Percentiles rank a stretch among this genome's conserved stretches.
Evolutionary conservation across 139 green algal genomes (phyloP).

Genomic region (Coelastrella sp.): DNA sequence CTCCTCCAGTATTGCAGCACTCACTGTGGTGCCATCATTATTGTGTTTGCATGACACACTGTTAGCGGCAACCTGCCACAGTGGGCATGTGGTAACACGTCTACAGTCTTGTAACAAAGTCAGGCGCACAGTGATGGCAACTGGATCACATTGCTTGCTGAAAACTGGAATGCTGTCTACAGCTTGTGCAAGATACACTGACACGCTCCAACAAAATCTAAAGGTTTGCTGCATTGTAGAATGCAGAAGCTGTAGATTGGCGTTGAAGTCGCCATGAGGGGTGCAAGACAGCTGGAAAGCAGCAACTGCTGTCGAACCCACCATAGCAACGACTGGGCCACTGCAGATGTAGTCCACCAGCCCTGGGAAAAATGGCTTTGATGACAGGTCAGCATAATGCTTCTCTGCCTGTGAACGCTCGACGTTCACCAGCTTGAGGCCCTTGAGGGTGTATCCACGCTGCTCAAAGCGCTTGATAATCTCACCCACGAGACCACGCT

Average conservation of each 20-base stretch:
- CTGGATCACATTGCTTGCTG: no score
- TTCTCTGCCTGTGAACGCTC: conserved; percentile 82
- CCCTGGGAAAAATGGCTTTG: conserved; percentile 90
- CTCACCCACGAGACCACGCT: conserved; percentile 77
- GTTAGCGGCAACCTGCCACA: no score
- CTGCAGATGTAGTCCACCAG: conserved; percentile 91
- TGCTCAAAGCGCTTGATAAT: conserved; percentile 85
- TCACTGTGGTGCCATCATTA: no score
- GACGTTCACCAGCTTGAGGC: conserved; percentile 90
- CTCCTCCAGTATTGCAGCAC: no score
- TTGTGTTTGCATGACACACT: no score
- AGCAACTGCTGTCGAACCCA: conserved; percentile 52
- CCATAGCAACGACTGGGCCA: conserved; percentile 92
- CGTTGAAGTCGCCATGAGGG: not conserved
- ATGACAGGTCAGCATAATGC: conserved; percentile 92
- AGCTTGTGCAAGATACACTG: no score
- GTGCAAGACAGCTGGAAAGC: not conserved
- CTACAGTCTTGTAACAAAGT: no score
- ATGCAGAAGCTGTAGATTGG: not conserved
- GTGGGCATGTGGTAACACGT: no score
- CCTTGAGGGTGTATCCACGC: conserved; percentile 86
- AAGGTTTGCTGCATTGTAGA: not conserved
- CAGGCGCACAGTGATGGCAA: no score
- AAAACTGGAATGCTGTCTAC: no score
- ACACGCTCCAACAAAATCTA: no score